Base-by-base conservation (phyloP, 2,329 filamentous ascomycete species). In the Aspergillus tubingensis region DNA sequence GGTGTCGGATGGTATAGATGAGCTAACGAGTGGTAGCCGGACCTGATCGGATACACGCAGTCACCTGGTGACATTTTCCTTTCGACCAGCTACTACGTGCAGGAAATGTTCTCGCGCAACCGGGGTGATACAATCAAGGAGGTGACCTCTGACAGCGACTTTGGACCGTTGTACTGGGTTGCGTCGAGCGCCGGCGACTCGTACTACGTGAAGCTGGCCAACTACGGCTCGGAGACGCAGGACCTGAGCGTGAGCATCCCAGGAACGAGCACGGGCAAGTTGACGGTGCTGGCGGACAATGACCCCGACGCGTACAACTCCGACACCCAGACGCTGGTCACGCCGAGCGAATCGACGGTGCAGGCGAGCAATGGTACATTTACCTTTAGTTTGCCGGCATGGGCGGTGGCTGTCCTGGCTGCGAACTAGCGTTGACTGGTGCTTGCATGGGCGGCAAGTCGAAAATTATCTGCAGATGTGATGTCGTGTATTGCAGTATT, bases 141-240 rank as follows among this genome's bases (percentile, higher is more conserved):
- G 5, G 65, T 69, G 2, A 67, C 58, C 3, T 67, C 65, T 3
- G 62, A 67, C 25, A 54, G 61, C 4, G 56, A 48, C 15, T 70
- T 70, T 50, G 68, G 67, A 3, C 68, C 67, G 10, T 60, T 74
- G 23, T 74, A 71, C 61, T 73, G 72, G 72, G 69, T 68, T 8
- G 67, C 70, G 2, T 68, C 67, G 8, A 68, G 61, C 36, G 54
- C 64, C 8, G 41, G 54, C 5, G 54, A 59, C 43, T 58, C 54
- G 0, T 68, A 68, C 59, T 65, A 61, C 38, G 64, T 70, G 25
- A 70, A 70, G 57, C 41, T 70, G 30, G 67, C 68, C 27, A 70
- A 70, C 58, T 70, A 69, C 30, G 65, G 41, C 17, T 44, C 41
- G 4, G 17, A 44, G 2, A 10, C 41, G 17, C 17, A 66, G n/a